A percentile compares a stretch with the other conserved stretches of the same genome.
phyloP scores from a whole-genome alignment of 2,329 filamentous ascomycete species.

The Talaromyces sp. region DNA sequence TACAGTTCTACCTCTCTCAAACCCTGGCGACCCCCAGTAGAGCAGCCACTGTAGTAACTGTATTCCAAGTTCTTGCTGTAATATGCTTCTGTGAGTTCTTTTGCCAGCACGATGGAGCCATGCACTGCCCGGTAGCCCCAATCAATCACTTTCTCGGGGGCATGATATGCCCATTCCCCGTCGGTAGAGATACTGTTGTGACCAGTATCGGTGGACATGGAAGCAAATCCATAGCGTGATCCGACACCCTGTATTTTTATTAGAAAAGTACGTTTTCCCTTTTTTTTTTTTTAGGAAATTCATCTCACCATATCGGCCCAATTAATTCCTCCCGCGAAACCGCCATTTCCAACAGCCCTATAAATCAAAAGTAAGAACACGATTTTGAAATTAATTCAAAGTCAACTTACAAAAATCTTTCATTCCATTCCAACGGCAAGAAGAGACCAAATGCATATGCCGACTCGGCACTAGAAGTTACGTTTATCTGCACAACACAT shows the following conservation, averaged over 20 bases:
- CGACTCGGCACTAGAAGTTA: background rate
- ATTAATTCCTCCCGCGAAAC: background rate
- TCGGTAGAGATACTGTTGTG: background rate
- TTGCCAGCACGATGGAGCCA: background rate
- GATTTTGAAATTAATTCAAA: background rate
- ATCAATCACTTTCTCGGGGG: background rate
- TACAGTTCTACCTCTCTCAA: background rate
- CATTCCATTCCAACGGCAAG: constrained; percentile 1
- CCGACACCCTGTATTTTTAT: background rate
- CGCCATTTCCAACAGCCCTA: constrained; percentile 5
- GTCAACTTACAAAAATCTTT: background rate
- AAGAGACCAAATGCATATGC: constrained; percentile 1
- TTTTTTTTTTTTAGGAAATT: background rate
- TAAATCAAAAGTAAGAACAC: background rate
- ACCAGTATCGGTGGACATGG: constrained; percentile 1
- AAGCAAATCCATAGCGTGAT: constrained; percentile 1
- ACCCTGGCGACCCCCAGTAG: constrained; percentile 2
- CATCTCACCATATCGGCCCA: constrained; percentile 2
- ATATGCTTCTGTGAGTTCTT: background rate
- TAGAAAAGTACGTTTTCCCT: background rate
- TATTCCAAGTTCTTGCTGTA: background rate
- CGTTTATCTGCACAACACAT: constrained; percentile 2
- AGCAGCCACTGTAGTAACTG: constrained; percentile 4
- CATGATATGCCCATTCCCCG: background rate
- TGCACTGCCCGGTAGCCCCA: constrained; percentile 6